Percentiles rank a stretch among this genome's conserved stretches.
Evolutionary conservation across 78 protist genomes (phyloP).

Genomic region (Bigelowiella natans): DNA sequence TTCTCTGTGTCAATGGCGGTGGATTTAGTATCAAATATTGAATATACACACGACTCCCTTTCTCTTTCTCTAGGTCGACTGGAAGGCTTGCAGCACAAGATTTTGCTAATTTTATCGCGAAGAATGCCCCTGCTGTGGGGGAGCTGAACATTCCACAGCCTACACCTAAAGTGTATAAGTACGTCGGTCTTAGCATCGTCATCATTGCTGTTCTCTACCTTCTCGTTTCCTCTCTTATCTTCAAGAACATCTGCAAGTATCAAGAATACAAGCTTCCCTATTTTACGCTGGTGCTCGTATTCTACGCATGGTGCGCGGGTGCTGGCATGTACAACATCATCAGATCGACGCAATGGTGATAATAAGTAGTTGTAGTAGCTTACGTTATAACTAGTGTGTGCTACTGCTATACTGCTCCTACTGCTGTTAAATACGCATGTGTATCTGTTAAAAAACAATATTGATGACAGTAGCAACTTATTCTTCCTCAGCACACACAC

Average conservation of each 20-base stretch:
- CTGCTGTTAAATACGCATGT: no score
- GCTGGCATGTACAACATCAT: neutral
- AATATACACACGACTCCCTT: no score
- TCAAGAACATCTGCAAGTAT: neutral
- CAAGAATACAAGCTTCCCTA: neutral
- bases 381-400: no score
- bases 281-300: neutral
- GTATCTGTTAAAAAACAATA: no score
- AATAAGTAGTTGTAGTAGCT: no score
- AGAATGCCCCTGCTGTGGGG: neutral
- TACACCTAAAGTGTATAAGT: neutral
- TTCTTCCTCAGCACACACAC: no score
- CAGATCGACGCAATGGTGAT: neutral
- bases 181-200: neutral
- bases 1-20: no score
- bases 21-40: no score
- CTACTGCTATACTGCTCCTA: no score
- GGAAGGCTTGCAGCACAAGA: neutral
- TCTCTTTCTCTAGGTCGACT: neutral
- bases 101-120: neutral
- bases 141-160: neutral
- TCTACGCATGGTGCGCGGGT: neutral
- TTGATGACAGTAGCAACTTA: no score
- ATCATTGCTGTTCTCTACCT: neutral
- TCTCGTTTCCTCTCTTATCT: neutral